These are phyloP conservation scores for Silene conica DNA, from an alignment of 148 eudicot species.

Conservation along the genomic window DNA sequence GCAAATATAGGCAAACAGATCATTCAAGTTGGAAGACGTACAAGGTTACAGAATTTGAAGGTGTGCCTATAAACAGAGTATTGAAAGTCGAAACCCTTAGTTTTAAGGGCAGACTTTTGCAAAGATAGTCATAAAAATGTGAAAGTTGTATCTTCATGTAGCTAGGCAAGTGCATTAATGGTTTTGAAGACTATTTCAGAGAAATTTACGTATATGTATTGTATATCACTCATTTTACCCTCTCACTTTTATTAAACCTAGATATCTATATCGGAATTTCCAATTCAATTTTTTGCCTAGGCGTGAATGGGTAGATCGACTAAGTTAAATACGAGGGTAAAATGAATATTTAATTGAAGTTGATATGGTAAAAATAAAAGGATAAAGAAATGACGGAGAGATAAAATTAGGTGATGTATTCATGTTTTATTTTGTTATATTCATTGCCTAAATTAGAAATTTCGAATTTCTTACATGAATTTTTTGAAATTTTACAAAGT, in stretches of 20 bases:
- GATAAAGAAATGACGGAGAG: too few relatives aligned
- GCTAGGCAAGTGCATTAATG: not conserved
- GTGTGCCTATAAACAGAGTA: not conserved
- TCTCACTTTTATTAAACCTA: not conserved
- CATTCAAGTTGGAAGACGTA: conserved; percentile 2
- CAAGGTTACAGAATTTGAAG: not conserved
- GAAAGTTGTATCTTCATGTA: not conserved
- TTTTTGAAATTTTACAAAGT: too few relatives aligned
- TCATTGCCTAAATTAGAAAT: too few relatives aligned
- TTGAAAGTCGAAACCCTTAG: not conserved
- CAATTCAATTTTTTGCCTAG: not conserved
- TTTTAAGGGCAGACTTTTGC: not conserved
- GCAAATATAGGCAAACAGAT: conserved; percentile 6
- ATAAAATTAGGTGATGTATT: too few relatives aligned
- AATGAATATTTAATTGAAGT: too few relatives aligned
- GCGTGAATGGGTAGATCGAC: too few relatives aligned
- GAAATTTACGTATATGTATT: not conserved
- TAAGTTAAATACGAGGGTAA: too few relatives aligned
- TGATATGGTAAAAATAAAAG: too few relatives aligned
- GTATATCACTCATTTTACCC: not conserved
- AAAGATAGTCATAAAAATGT: not conserved
- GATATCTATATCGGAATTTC: not conserved
- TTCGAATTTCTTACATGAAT: too few relatives aligned
- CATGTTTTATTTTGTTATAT: too few relatives aligned
- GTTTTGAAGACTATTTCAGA: not conserved